These are phyloP conservation scores for Cryptococcus amylolentus DNA, from an alignment of 1,284 basidiomycete genomes.

Conservation along the genomic window DNA sequence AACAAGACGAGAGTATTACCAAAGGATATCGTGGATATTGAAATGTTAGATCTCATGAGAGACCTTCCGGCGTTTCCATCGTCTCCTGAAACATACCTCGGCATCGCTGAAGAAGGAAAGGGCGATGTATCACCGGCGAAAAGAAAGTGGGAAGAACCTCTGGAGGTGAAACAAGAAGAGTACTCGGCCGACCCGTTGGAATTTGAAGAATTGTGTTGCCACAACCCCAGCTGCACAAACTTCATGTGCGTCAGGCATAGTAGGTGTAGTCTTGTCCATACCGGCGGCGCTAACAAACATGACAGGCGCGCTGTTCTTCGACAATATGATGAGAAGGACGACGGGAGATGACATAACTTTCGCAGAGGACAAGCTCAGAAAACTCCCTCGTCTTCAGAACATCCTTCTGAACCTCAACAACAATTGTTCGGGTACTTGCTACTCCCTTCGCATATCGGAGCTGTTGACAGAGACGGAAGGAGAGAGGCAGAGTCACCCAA, in stretches of 20 bases:
- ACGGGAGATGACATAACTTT: neutral
- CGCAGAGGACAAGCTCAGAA: neutral
- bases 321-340: neutral
- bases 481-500: too few relatives aligned
- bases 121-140: neutral
- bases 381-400: neutral
- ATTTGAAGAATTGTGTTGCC: constrained; percentile 3
- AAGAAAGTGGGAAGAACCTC: constrained; percentile 10
- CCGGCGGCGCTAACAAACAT: neutral
- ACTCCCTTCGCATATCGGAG: neutral
- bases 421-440: neutral
- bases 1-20: constrained; percentile 11
- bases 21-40: neutral
- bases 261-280: neutral
- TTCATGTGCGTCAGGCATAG: constrained; percentile 11
- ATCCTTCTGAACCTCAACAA: neutral
- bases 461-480: too few relatives aligned
- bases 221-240: constrained; percentile 3
- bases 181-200: neutral
- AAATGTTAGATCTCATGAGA: constrained; percentile 9
- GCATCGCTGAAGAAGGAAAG: neutral
- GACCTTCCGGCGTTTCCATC: constrained; percentile 14
- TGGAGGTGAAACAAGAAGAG: constrained; percentile 2
- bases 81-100: neutral
- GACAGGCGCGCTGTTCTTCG: neutral